Evolutionary conservation across 106 monocot species (phyloP), one percentile per base, ranked within the genome.

Genomic region (Dioscorea dumetorum): DNA sequence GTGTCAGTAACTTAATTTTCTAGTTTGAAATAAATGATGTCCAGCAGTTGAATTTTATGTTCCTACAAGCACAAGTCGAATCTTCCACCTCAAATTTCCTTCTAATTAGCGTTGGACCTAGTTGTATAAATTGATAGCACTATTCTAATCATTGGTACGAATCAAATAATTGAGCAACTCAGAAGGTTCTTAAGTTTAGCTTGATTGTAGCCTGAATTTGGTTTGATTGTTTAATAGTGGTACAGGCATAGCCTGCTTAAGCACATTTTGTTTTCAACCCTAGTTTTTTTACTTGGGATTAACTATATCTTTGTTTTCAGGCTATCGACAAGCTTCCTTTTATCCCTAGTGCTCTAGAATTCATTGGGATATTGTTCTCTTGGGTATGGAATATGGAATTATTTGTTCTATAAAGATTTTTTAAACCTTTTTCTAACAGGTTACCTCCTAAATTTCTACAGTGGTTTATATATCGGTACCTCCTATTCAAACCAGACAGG

Each of bases 401-500:
- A 41, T 41, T 41, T 41, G 3, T 41, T 6, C 41, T 10, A 41
- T 41, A 41, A 6, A 41, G 10, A 8, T 41, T 41, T 41, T 41
- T 28, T 28, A 1, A 28, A 28, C 28, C 41, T 10, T 10, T 10
- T 41, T 41, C 41, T 41, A 8, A 23, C 15, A 48, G 33, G 49
- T 41, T 67, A 24, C 21, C 34, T 58, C 54, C 54, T 61, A 63
- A 48, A 73, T 62, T 66, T 59, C 70, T 80, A 16, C 82, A 94
- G 94, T 90, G 84, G 84, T 94, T 94, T 68, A 68, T 90, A 50
- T 90, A 94, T 63, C 84, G 87, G 1, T 87, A 87, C 66, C 94
- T 94, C 70, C 82, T 94, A 22, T 94, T 94, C 77, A 90, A 94
- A 76, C 90, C 94, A 58, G 94, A 87, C 69, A 94, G 89, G 93